Evolutionary conservation across 768 basidiomycete genomes (phyloP), one percentile per base, ranked within the genome.

Genomic region (Mycena haematopus): DNA sequence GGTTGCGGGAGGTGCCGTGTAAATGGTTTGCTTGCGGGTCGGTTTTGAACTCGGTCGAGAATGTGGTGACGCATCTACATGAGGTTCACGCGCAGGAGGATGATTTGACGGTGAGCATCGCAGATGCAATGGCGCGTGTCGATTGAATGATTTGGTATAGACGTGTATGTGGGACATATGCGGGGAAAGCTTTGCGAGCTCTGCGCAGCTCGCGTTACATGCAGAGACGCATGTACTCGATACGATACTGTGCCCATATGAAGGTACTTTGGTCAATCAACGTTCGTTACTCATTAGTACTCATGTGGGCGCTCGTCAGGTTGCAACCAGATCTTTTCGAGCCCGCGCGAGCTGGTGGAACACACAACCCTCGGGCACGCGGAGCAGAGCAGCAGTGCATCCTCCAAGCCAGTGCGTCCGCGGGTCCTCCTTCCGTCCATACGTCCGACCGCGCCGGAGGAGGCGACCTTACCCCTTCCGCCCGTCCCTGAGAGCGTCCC

Each of bases 121-220:
- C 3, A n/a, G 17, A 25, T n/a, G 1, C 27, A 24, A 21, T 8
- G 24, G 25, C 17, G 6, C n/a, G 24, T 8, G 17, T 15, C 17
- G 40, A 31, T 42, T 42, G 2, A 19, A 25, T 40, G 3, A 38
- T 14, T 65, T 36, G 53, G 19, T 56, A 13, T 45, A 62, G 67
- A 65, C 35, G 45, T 89, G 88, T 72, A 75, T 70, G 49, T 91
- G 90, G 90, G 76, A 79, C 19, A 75, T 75, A 29, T 91, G 89
- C 70, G 77, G 78, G n/a, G 76, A 76, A 31, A 75, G 71, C 58
- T 82, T 82, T 71, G 54, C 56, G n/a, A 68, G 69, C 51, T 70
- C 71, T 45, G 72, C 75, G 45, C 68, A 76, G 50, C 72, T 84
- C 60, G 73, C 74, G 42, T 64, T 72, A 55, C 90, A 92, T 72